Conservation (phyloP, 495 filamentous ascomycete genomes). For the Penicillium canariense region DNA sequence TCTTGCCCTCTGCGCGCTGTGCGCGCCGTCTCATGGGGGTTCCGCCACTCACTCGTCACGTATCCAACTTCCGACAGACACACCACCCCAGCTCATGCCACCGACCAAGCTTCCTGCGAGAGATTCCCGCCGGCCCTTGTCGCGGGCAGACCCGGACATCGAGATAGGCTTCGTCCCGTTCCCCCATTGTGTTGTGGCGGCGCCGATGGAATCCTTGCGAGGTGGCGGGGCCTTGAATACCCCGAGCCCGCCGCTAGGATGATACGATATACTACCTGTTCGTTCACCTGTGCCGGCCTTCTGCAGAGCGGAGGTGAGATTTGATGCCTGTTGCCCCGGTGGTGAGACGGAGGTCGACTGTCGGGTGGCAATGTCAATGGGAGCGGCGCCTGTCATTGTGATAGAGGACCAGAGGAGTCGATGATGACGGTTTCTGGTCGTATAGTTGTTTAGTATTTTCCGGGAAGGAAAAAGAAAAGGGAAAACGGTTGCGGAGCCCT, state of each 20-base stretch:
- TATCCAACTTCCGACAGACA: slow-evolving; percentile 95
- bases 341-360: slow-evolving; percentile 60
- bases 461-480: slow-evolving; percentile 7
- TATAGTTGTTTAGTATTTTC: not conserved
- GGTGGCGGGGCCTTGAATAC: slow-evolving; percentile 56
- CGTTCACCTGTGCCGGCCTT: slow-evolving; percentile 43
- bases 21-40: slow-evolving; percentile 6
- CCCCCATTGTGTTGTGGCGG: slow-evolving; percentile 55
- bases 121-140: slow-evolving; percentile 77
- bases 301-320: slow-evolving; percentile 61
- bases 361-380: slow-evolving; percentile 65
- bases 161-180: slow-evolving; percentile 84
- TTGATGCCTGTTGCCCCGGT: slow-evolving; percentile 58
- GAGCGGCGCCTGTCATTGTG: slow-evolving; percentile 55
- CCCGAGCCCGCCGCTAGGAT: slow-evolving; percentile 49
- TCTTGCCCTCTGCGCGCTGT: not conserved
- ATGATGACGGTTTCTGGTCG: not conserved
- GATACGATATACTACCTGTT: slow-evolving; percentile 40
- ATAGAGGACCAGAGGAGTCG: slow-evolving; percentile 9
- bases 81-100: slow-evolving; percentile 97
- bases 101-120: slow-evolving; percentile 82
- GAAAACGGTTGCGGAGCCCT: slow-evolving; percentile 35
- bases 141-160: slow-evolving; percentile 71
- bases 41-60: slow-evolving; percentile 84
- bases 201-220: slow-evolving; percentile 70